A percentile compares a stretch with the other conserved stretches of the same genome.
These are phyloP conservation scores for Suillus decipiens DNA, from an alignment of 768 basidiomycete genomes.

Conservation along the genomic window DNA sequence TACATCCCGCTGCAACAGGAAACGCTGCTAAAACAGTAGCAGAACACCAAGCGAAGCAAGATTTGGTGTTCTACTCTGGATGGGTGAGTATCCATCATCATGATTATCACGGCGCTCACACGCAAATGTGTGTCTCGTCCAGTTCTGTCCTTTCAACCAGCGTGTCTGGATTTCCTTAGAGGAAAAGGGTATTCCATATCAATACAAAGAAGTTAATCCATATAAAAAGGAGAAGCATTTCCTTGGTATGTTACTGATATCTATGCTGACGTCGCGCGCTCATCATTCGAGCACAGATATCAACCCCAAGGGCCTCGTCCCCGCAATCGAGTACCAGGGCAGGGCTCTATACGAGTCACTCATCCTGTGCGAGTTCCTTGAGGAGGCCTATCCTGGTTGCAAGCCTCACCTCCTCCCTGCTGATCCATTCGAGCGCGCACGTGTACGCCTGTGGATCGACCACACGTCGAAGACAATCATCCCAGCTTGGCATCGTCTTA, in stretches of 20 bases:
- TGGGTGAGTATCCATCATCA: slow-evolving; percentile 45
- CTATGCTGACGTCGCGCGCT: not conserved
- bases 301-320: slow-evolving; percentile 73
- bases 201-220: slow-evolving; percentile 67
- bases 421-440: slow-evolving; percentile 53
- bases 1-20: slow-evolving; percentile 61
- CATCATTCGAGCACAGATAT: slow-evolving; percentile 37
- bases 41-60: slow-evolving; percentile 51
- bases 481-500: slow-evolving; percentile 51
- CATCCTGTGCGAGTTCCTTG: slow-evolving; percentile 65
- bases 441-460: slow-evolving; percentile 59
- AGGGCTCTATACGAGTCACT: slow-evolving; percentile 66
- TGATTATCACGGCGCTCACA: too few species aligned
- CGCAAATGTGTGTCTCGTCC: not conserved
- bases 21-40: slow-evolving; percentile 51
- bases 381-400: slow-evolving; percentile 50
- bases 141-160: slow-evolving; percentile 62
- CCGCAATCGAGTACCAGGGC: slow-evolving; percentile 50
- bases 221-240: slow-evolving; percentile 68
- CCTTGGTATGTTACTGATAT: slow-evolving; percentile 39
- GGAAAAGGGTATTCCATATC: slow-evolving; percentile 66
- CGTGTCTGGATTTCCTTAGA: slow-evolving; percentile 68
- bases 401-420: slow-evolving; percentile 51
- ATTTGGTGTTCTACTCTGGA: slow-evolving; percentile 59
- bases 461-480: slow-evolving; percentile 53